These are phyloP conservation scores for Trichoderma brevicompactum DNA, from an alignment of 2,329 filamentous ascomycete species.

Conservation along the genomic window DNA sequence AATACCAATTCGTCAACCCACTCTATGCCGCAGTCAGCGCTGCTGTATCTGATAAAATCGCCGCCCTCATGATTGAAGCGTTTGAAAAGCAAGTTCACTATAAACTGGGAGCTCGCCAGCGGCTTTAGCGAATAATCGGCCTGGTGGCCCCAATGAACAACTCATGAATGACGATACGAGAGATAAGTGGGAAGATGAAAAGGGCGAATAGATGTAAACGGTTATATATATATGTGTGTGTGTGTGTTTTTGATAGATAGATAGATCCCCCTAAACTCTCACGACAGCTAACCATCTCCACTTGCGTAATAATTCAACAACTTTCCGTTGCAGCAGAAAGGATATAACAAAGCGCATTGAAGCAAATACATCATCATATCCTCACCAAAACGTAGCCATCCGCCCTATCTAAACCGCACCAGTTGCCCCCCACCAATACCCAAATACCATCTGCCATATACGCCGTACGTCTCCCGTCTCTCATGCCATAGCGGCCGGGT, in stretches of 20 bases:
- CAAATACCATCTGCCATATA: constrained; percentile 33
- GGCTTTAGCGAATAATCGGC: constrained; percentile 1
- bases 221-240: constrained; percentile 10
- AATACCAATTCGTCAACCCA: constrained; percentile 87
- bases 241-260: background rate
- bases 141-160: background rate
- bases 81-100: constrained; percentile 81
- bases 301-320: constrained; percentile 28
- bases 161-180: constrained; percentile 14
- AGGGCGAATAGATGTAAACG: background rate
- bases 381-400: constrained; percentile 19
- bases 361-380: constrained; percentile 16
- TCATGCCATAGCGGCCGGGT: constrained; percentile 1
- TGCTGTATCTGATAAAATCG: constrained; percentile 81
- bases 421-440: constrained; percentile 25
- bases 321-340: constrained; percentile 23
- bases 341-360: background rate
- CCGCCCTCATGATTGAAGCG: constrained; percentile 86
- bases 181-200: too few relatives aligned
- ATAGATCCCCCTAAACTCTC: constrained; percentile 21
- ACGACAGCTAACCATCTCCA: constrained; percentile 31
- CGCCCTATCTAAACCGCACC: constrained; percentile 32
- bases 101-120: constrained; percentile 34
- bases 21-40: constrained; percentile 81
- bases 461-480: constrained; percentile 22